These are phyloP conservation scores for Globisporangium splendens DNA, from an alignment of 352 stramenopile genomes.

Conservation along the genomic window DNA sequence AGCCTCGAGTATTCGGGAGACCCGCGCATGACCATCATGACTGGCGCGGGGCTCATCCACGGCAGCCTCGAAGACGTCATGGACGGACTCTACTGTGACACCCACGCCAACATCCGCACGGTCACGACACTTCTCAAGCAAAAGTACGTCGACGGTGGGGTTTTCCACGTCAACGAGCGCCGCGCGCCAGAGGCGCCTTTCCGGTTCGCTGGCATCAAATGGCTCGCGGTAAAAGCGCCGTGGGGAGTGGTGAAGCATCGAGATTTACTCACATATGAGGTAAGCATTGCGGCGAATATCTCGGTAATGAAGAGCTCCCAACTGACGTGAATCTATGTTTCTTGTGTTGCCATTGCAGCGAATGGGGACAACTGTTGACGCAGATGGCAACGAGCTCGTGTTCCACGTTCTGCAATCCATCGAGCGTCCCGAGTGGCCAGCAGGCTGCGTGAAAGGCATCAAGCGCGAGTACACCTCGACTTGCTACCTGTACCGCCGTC, in stretches of 20 bases:
- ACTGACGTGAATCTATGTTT: background rate
- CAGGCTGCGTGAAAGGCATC: slow-evolving; percentile 27
- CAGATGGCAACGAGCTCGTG: slow-evolving; percentile 27
- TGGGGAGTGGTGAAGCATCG: slow-evolving; percentile 29
- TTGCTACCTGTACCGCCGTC: slow-evolving; percentile 34
- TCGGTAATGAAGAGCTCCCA: background rate
- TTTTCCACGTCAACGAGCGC: slow-evolving; percentile 31
- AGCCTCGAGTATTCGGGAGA: background rate
- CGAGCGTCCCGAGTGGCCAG: slow-evolving; percentile 37
- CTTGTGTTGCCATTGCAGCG: slow-evolving; percentile 9
- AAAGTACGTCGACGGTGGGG: slow-evolving; percentile 23
- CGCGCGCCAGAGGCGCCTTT: slow-evolving; percentile 26
- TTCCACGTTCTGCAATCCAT: slow-evolving; percentile 48
- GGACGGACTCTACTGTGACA: slow-evolving; percentile 42
- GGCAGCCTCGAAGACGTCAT: slow-evolving; percentile 28
- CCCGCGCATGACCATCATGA: slow-evolving; percentile 5
- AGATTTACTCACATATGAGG: slow-evolving; percentile 42
- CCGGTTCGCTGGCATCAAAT: slow-evolving; percentile 44
- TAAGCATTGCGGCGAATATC: background rate
- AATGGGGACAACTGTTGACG: slow-evolving; percentile 29
- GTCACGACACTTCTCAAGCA: slow-evolving; percentile 30
- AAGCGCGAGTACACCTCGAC: slow-evolving; percentile 29
- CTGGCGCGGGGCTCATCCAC: slow-evolving; percentile 7
- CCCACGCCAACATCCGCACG: slow-evolving; percentile 22
- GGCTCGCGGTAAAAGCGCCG: slow-evolving; percentile 25